Evolutionary conservation across 2,329 filamentous ascomycete species (phyloP).

Genomic region (Aspergillus floridensis): DNA sequence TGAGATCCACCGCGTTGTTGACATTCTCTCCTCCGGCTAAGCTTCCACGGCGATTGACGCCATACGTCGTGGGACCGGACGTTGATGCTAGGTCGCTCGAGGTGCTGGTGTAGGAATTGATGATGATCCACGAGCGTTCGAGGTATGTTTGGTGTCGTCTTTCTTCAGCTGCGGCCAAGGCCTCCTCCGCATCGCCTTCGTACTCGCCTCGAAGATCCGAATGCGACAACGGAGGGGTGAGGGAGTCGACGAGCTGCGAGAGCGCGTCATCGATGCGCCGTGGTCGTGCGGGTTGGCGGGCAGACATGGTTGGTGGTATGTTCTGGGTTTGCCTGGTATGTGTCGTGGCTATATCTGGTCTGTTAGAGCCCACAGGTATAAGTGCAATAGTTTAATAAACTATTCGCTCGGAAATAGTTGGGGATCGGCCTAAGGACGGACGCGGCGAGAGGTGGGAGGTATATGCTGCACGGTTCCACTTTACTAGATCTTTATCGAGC

Average conservation of each 20-base stretch:
- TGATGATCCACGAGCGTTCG: constrained; percentile 38
- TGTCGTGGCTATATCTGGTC: constrained; percentile 1
- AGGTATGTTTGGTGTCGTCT: constrained; percentile 34
- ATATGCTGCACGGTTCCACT: neutral
- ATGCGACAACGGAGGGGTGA: constrained; percentile 38
- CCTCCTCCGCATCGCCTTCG: constrained; percentile 33
- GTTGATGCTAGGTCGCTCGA: constrained; percentile 28
- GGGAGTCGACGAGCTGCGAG: constrained; percentile 43
- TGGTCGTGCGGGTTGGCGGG: constrained; percentile 34
- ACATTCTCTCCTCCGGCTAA: constrained; percentile 51
- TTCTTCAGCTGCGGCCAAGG: constrained; percentile 38
- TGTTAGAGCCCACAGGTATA: neutral
- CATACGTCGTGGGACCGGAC: constrained; percentile 17
- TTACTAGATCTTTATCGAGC: neutral
- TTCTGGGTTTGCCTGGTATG: constrained; percentile 6
- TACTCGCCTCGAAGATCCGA: constrained; percentile 29
- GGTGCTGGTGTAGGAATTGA: constrained; percentile 31
- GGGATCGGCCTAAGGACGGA: neutral
- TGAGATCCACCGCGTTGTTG: constrained; percentile 88
- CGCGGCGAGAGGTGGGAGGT: constrained; percentile 1
- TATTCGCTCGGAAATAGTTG: neutral
- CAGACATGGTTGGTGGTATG: constrained; percentile 29
- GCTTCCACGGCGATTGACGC: constrained; percentile 29
- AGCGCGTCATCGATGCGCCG: constrained; percentile 46
- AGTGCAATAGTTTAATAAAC: neutral